These are phyloP conservation scores for Skeletonema tropicum DNA, from an alignment of 108 stramenopile genomes.

Conservation along the genomic window DNA sequence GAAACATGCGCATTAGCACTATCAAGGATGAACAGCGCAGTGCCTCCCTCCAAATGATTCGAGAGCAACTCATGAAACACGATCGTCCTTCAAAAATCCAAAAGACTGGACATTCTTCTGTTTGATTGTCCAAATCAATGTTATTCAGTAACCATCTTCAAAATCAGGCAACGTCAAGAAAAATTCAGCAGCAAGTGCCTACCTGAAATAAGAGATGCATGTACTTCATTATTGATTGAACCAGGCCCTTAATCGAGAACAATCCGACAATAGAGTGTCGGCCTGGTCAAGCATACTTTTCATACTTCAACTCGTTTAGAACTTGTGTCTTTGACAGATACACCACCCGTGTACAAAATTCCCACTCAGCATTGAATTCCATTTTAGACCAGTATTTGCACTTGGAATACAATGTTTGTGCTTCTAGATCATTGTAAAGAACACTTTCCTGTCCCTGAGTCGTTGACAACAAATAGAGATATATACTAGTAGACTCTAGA, in stretches of 20 bases:
- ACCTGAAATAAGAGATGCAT: constrained; percentile 18
- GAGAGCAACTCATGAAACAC: constrained; percentile 2
- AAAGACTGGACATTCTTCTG: constrained; percentile 4
- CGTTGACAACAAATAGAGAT: constrained; percentile 6
- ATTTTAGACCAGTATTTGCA: not conserved
- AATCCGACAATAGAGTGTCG: constrained; percentile 10
- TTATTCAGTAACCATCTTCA: constrained; percentile 15
- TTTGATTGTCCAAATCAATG: constrained; percentile 8
- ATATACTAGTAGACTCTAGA: constrained; percentile 7
- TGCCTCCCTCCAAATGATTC: constrained; percentile 4
- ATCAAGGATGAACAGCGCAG: constrained; percentile 1
- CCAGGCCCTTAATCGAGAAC: constrained; percentile 5
- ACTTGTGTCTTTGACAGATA: not conserved
- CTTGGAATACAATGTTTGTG: not conserved
- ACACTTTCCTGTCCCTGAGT: constrained; percentile 4
- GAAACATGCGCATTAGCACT: not conserved
- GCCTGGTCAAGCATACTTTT: constrained; percentile 2
- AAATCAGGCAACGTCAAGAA: constrained; percentile 23
- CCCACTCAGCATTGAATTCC: not conserved
- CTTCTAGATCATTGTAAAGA: constrained; percentile 6
- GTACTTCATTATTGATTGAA: constrained; percentile 8
- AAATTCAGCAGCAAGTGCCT: constrained; percentile 13
- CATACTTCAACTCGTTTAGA: not conserved
- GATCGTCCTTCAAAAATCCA: constrained; percentile 6
- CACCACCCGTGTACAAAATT: not conserved